These are phyloP conservation scores for Medicago arabica DNA, from an alignment of 306 rosid species.

Conservation along the genomic window DNA sequence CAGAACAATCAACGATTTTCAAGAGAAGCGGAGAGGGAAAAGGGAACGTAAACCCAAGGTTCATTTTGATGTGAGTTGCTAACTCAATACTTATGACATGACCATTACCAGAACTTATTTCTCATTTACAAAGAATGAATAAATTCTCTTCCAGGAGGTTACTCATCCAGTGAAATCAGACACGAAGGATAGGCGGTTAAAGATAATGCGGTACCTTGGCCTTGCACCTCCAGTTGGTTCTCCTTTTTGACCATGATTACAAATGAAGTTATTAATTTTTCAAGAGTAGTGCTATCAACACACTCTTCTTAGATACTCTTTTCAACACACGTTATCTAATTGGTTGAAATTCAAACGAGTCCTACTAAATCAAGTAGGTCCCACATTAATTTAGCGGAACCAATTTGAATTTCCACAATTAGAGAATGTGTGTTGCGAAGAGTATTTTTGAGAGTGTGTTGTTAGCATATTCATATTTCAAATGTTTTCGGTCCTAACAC, in stretches of 20 bases:
- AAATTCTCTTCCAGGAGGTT: conserved; percentile 57
- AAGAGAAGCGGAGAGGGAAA: conserved; percentile 67
- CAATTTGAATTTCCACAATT: too few species aligned
- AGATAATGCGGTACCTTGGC: conserved; percentile 82
- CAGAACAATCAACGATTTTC: conserved; percentile 49
- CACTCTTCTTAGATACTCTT: neutral
- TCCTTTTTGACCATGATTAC: conserved; percentile 50
- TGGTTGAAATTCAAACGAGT: neutral
- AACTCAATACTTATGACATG: conserved; percentile 27
- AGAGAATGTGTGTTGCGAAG: neutral
- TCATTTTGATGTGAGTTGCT: conserved; percentile 73
- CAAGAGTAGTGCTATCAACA: neutral
- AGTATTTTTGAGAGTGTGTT: neutral
- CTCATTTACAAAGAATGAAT: conserved; percentile 31
- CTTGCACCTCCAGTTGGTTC: conserved; percentile 79
- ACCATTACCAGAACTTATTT: conserved; percentile 15
- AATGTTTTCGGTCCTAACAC: conserved; percentile 12
- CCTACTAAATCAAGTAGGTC: neutral
- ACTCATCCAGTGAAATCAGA: conserved; percentile 53
- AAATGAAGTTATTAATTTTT: conserved; percentile 14
- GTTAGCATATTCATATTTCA: conserved; percentile 16
- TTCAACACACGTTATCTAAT: neutral
- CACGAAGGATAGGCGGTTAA: conserved; percentile 57
- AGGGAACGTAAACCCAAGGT: conserved; percentile 70
- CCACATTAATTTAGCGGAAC: neutral